These are phyloP conservation scores for Hysterium pulicare DNA, from an alignment of 2,329 filamentous ascomycete species.

Conservation along the genomic window DNA sequence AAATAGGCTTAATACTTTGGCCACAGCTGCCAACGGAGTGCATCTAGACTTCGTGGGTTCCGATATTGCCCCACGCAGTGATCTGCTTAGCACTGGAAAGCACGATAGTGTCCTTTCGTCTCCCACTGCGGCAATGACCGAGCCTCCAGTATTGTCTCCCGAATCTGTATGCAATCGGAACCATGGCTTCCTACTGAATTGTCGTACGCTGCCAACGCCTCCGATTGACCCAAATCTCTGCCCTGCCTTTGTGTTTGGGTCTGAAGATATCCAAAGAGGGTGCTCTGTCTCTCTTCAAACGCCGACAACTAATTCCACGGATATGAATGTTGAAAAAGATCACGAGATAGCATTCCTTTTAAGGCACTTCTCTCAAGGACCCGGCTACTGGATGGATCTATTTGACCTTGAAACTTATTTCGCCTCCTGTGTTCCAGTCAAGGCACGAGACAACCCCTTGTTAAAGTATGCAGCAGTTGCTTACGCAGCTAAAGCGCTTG, in stretches of 20 bases:
- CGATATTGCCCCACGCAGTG: constrained; percentile 20
- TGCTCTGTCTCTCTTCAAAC: constrained; percentile 21
- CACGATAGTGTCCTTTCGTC: constrained; percentile 10
- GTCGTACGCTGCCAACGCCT: constrained; percentile 27
- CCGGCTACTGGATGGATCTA: constrained; percentile 59
- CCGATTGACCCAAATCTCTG: constrained; percentile 34
- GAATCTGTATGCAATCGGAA: constrained; percentile 47
- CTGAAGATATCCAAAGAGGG: constrained; percentile 23
- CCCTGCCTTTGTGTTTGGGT: constrained; percentile 26
- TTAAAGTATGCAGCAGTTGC: constrained; percentile 57
- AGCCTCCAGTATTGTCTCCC: constrained; percentile 40
- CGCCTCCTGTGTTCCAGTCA: constrained; percentile 57
- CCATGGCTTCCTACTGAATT: constrained; percentile 53
- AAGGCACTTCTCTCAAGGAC: constrained; percentile 58
- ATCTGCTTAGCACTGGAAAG: constrained; percentile 19
- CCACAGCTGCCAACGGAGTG: constrained; percentile 48
- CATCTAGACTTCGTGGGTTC: constrained; percentile 35
- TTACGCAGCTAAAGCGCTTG: constrained; percentile 60
- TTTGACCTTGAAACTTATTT: constrained; percentile 59
- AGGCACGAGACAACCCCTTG: constrained; percentile 50
- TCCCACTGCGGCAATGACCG: constrained; percentile 18
- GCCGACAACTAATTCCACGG: constrained; percentile 16
- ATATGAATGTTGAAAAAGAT: constrained; percentile 37
- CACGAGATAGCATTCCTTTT: constrained; percentile 60
- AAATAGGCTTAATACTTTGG: constrained; percentile 54